A percentile compares a stretch with the other conserved stretches of the same genome.
phyloP scores from a whole-genome alignment of 2,329 filamentous ascomycete genomes.

The Penicillium sp. region DNA sequence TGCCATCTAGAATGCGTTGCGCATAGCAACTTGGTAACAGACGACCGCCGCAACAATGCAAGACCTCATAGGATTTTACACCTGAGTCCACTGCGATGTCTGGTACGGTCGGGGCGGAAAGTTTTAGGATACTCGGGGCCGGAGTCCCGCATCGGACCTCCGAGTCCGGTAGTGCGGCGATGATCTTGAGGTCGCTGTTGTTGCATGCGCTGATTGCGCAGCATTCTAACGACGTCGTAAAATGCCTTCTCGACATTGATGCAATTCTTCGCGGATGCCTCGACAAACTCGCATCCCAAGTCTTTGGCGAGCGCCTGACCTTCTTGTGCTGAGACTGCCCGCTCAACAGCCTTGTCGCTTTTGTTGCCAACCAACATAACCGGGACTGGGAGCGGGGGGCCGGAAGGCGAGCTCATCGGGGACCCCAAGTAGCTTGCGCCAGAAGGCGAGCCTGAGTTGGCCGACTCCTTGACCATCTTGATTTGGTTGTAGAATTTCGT shows the following conservation, averaged over 20 bases:
- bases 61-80: conserved; percentile 44
- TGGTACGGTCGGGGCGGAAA: conserved; percentile 45
- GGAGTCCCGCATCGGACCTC: conserved; percentile 40
- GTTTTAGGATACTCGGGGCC: conserved; percentile 45
- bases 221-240: conserved; percentile 91
- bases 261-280: conserved; percentile 96
- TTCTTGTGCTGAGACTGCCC: conserved; percentile 96
- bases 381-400: conserved; percentile 71
- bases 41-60: background rate
- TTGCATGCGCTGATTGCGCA: conserved; percentile 78
- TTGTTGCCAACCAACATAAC: conserved; percentile 99
- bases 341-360: conserved; percentile 92
- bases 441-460: conserved; percentile 59
- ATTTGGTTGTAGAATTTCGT: conserved; percentile 97
- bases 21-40: conserved; percentile 1
- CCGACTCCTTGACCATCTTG: conserved; percentile 92
- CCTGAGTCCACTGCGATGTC: conserved; percentile 43
- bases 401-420: conserved; percentile 52
- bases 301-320: conserved; percentile 89
- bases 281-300: conserved; percentile 93
- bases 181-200: conserved; percentile 43
- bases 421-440: conserved; percentile 56
- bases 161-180: conserved; percentile 39
- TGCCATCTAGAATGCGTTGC: too few relatives aligned
- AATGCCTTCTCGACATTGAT: conserved; percentile 99